Evolutionary conservation across 768 basidiomycete species (phyloP), one percentile per base, ranked within the genome.

Genomic region (Russula brevipes): DNA sequence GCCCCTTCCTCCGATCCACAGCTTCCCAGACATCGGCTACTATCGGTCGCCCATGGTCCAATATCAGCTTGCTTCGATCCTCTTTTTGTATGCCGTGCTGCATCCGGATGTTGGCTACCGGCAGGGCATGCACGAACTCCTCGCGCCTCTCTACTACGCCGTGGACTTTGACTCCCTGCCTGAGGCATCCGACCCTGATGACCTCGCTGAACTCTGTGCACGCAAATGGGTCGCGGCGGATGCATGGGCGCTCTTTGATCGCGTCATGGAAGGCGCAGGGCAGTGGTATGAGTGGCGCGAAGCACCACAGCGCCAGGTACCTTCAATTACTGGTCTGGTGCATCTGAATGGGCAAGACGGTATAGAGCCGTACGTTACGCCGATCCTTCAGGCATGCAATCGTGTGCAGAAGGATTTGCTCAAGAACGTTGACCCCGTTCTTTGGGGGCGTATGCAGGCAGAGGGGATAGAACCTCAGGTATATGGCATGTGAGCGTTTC

Each of bases 121-220:
- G 36, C 97, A 99, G 79, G 96, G 97, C 57, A 98, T 99, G 97
- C 97, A 99, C 70, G 97, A 99, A 71, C 76, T 98, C 9, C 81
- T 98, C 24, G 97, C 95, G 4, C 88, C 92, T 0, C 73, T 98
- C 35, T 91, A 91, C 69, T 85, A 90, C 70, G 87, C 87, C 2
- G 78, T 90, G 60, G 88, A 96, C 72, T 87, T 81, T 68, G 97
- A 99, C 75, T 87, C 94, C 1, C 72, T 93, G 14, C 65, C 75
- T 7, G 74, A 78, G 45, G 71, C 70, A 39, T 66, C 61, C 24
- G 69, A 72, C 41, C 76, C 80, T 57, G 67, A 72, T 24, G 68
- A 77, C 10, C 74, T 89, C 39, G 70, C 73, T 39, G 87, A 91
- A 66, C 66, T 88, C 16, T 92, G 89, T 68, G 83, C 88, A 19